phyloP scores from a whole-genome alignment of 176 grass and related monocot genomes.

The Avena insularis region DNA sequence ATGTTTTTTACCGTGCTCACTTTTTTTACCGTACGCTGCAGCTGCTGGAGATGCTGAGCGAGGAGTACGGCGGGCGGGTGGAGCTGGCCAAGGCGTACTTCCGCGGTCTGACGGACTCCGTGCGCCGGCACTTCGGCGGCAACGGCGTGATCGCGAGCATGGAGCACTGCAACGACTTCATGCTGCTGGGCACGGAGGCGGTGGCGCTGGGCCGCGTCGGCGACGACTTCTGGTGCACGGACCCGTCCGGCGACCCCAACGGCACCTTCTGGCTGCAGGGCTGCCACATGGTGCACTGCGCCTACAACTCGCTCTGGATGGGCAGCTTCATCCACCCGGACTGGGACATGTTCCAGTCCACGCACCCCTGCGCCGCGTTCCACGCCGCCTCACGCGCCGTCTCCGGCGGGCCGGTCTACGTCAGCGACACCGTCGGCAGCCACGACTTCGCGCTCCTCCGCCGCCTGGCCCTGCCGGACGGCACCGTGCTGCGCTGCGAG shows the following conservation, averaged over 20 bases:
- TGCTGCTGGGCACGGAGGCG: constrained; percentile 82
- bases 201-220: constrained; percentile 85
- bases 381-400: constrained; percentile 95
- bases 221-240: constrained; percentile 96
- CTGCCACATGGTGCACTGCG: constrained; percentile 99
- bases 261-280: constrained; percentile 95
- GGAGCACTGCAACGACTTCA: constrained; percentile 99
- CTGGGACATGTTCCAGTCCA: constrained; percentile 99
- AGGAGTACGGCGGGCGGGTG: constrained; percentile 82
- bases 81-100: constrained; percentile 86
- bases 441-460: constrained; percentile 85
- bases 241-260: constrained; percentile 88
- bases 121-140: constrained; percentile 74
- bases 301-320: constrained; percentile 99
- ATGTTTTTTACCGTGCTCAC: neutral
- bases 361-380: constrained; percentile 84
- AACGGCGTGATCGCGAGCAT: constrained; percentile 98
- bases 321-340: constrained; percentile 94
- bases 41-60: constrained; percentile 93
- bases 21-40: neutral
- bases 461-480: constrained; percentile 67
- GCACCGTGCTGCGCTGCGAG: constrained; percentile 77
- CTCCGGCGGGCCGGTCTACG: constrained; percentile 87
- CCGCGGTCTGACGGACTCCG: constrained; percentile 66
- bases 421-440: constrained; percentile 77